Conservation (phyloP, 345 rosid genomes). For the Lepidium africanum region DNA sequence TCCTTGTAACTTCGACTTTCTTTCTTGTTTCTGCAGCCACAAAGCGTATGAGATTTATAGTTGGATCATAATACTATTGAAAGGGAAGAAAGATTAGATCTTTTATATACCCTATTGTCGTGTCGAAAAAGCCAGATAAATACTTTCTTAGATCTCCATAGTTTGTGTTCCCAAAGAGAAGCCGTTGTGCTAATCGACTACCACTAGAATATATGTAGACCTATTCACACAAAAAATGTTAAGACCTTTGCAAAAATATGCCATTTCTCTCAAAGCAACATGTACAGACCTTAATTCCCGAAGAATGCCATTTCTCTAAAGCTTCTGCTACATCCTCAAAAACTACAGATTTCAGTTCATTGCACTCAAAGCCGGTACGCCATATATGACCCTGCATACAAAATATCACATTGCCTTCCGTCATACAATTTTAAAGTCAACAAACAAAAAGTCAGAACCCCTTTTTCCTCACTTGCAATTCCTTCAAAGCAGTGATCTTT, state of each 20-base stretch:
- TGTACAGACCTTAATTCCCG: slow-evolving; percentile 62
- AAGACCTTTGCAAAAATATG: background rate
- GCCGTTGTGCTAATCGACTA: slow-evolving; percentile 92
- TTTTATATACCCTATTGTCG: slow-evolving; percentile 59
- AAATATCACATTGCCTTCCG: background rate
- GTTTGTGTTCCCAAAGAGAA: slow-evolving; percentile 74
- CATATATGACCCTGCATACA: slow-evolving; percentile 86
- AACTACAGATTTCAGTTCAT: slow-evolving; percentile 72
- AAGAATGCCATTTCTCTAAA: slow-evolving; percentile 76
- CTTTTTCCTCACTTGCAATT: slow-evolving; percentile 74
- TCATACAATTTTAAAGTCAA: background rate
- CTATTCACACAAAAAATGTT: slow-evolving; percentile 21
- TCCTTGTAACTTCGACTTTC: slow-evolving; percentile 67
- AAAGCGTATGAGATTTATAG: background rate
- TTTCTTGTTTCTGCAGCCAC: slow-evolving; percentile 61
- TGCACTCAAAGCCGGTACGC: slow-evolving; percentile 73
- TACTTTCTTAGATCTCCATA: slow-evolving; percentile 81
- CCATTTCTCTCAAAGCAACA: background rate
- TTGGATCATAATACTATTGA: background rate
- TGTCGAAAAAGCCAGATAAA: slow-evolving; percentile 79
- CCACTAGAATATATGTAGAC: slow-evolving; percentile 96
- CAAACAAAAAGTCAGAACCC: background rate
- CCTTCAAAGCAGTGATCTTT: slow-evolving; percentile 90
- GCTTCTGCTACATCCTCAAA: slow-evolving; percentile 84
- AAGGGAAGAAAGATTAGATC: background rate